Percentiles rank a stretch among this genome's conserved stretches.
Evolutionary conservation across 2,329 filamentous ascomycete genomes (phyloP).

Genomic region (Pleoardoris graminearum): DNA sequence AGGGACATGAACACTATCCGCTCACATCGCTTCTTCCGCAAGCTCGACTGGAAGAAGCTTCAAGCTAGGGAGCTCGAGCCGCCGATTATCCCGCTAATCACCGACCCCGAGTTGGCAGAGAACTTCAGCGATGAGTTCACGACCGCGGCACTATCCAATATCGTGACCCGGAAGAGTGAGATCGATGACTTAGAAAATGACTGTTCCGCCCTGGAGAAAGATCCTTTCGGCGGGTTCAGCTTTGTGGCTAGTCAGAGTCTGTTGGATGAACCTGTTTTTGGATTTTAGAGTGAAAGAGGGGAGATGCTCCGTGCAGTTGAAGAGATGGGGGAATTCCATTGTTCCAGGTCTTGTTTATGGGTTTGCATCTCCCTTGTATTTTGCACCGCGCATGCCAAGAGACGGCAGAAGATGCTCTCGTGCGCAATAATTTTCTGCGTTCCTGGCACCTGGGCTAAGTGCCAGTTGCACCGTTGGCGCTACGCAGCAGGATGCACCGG

Average conservation of each 20-base stretch:
- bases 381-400: no score
- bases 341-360: no score
- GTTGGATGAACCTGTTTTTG: conserved; percentile 46
- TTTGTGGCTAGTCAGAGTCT: conserved; percentile 57
- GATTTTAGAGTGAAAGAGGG: conserved; percentile 26
- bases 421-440: no score
- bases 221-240: conserved; percentile 59
- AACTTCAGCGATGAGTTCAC: conserved; percentile 97
- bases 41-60: conserved; percentile 91
- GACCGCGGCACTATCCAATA: conserved; percentile 72
- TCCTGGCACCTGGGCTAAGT: no score
- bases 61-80: conserved; percentile 80
- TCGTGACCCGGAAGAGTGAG: conserved; percentile 52
- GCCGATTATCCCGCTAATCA: conserved; percentile 91
- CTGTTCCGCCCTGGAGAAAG: conserved; percentile 33
- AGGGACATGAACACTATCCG: conserved; percentile 86
- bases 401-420: no score
- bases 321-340: no score
- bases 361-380: no score
- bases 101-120: conserved; percentile 92
- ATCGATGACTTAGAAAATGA: conserved; percentile 32
- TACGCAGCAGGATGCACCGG: no score
- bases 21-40: conserved; percentile 93
- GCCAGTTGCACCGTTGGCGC: no score
- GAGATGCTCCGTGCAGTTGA: no score